Conservation (phyloP, 371 early-diverging fungal species). For the Rhizopus sp. region DNA sequence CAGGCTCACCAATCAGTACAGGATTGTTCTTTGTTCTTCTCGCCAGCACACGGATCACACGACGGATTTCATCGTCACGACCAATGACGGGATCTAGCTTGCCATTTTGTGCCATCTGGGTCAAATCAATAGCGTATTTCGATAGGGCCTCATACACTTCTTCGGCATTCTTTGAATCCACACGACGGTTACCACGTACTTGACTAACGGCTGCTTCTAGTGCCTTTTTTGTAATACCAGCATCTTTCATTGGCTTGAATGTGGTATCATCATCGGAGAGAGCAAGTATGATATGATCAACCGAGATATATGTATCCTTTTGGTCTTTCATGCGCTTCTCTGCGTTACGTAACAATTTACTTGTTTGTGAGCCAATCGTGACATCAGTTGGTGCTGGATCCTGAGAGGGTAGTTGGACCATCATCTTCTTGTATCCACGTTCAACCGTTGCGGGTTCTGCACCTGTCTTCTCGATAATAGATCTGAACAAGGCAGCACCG, state of each 20-base stretch:
- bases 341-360: slow-evolving; percentile 69
- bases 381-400: slow-evolving; percentile 83
- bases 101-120: slow-evolving; percentile 74
- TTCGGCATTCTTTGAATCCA: slow-evolving; percentile 86
- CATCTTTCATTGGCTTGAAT: slow-evolving; percentile 64
- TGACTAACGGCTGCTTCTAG: slow-evolving; percentile 80
- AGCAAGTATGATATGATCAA: slow-evolving; percentile 89
- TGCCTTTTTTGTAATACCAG: slow-evolving; percentile 71
- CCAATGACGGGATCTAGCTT: slow-evolving; percentile 89
- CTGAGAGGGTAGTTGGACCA: slow-evolving; percentile 85
- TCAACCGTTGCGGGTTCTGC: slow-evolving; percentile 76
- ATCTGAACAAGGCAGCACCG: slow-evolving; percentile 63
- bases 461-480: slow-evolving; percentile 80
- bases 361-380: slow-evolving; percentile 60
- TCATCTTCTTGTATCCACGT: slow-evolving; percentile 72
- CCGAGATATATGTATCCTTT: slow-evolving; percentile 84
- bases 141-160: slow-evolving; percentile 81
- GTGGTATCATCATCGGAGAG: slow-evolving; percentile 68
- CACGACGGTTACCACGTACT: slow-evolving; percentile 82
- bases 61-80: slow-evolving; percentile 84
- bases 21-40: slow-evolving; percentile 93
- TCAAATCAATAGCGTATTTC: slow-evolving; percentile 95
- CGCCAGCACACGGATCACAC: slow-evolving; percentile 80
- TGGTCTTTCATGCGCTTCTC: slow-evolving; percentile 79
- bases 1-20: slow-evolving; percentile 85